A percentile compares a stretch with the other conserved stretches of the same genome.
phyloP scores from a whole-genome alignment of 2,329 filamentous ascomycete genomes.

The Chaetomiaceae sp. region DNA sequence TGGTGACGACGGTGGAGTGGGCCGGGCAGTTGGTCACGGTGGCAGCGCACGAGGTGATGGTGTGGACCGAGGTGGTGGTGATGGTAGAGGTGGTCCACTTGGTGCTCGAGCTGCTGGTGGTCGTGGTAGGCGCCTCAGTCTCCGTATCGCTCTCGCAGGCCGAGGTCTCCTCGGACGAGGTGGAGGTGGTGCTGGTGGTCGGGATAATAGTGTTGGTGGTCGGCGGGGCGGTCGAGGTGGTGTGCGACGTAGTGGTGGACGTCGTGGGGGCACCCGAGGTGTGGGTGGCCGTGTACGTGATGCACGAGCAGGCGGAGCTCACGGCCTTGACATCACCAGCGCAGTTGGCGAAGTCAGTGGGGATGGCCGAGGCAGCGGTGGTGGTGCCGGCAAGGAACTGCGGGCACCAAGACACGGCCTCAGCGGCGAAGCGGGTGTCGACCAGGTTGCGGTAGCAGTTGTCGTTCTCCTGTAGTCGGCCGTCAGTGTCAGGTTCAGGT shows the following conservation, averaged over 20 bases:
- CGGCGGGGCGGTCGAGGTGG: neutral
- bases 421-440: slow-evolving; percentile 16
- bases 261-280: neutral
- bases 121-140: slow-evolving; percentile 33
- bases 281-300: slow-evolving; percentile 20
- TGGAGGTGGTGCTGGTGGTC: slow-evolving; percentile 23
- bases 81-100: slow-evolving; percentile 19
- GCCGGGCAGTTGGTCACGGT: slow-evolving; percentile 18
- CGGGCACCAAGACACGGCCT: slow-evolving; percentile 20
- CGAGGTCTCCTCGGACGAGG: slow-evolving; percentile 36
- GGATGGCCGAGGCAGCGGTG: slow-evolving; percentile 19
- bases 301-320: slow-evolving; percentile 28
- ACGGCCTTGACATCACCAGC: slow-evolving; percentile 16
- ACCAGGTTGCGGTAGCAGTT: slow-evolving; percentile 25
- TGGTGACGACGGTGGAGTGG: slow-evolving; percentile 15
- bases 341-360: slow-evolving; percentile 24
- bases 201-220: slow-evolving; percentile 2
- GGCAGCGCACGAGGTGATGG: slow-evolving; percentile 20
- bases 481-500: neutral
- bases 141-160: no score
- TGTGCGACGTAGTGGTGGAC: neutral
- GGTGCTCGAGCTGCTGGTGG: slow-evolving; percentile 25
- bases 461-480: slow-evolving; percentile 17
- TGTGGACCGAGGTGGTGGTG: slow-evolving; percentile 17
- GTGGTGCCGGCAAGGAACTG: slow-evolving; percentile 22